Conservation (phyloP, 2,329 filamentous ascomycete genomes). For the Cladosporium velox region DNA sequence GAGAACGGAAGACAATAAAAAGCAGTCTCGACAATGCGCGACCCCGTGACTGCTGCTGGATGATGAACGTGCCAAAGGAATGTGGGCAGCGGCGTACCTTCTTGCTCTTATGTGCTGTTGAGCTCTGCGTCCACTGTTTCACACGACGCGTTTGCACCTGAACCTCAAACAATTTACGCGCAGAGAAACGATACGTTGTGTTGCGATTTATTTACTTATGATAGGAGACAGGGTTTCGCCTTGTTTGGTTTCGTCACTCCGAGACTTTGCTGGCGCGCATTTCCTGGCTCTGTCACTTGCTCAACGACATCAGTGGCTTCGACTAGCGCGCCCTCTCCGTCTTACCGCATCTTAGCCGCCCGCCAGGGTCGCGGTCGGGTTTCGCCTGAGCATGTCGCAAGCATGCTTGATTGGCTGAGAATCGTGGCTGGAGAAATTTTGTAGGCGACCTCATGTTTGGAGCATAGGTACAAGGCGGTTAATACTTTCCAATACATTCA, state of each 20-base stretch:
- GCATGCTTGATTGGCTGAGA: constrained; percentile 15
- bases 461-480: neutral
- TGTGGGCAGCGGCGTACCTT: constrained; percentile 12
- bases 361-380: constrained; percentile 3
- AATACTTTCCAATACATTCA: constrained; percentile 14
- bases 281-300: constrained; percentile 6
- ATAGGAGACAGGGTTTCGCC: constrained; percentile 15
- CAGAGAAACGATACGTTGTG: neutral
- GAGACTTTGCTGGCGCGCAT: constrained; percentile 9
- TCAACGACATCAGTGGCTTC: neutral
- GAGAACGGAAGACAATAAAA: constrained; percentile 9
- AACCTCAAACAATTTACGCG: neutral
- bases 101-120: neutral
- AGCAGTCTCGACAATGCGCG: constrained; percentile 9
- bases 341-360: constrained; percentile 7
- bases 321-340: constrained; percentile 4
- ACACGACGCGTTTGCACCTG: neutral
- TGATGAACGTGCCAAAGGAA: neutral
- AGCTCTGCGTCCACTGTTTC: neutral
- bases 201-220: neutral
- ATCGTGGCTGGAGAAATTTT: constrained; percentile 16
- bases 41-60: constrained; percentile 4
- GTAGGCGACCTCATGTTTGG: constrained; percentile 19
- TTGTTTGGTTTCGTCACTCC: constrained; percentile 8
- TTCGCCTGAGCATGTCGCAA: constrained; percentile 6